A percentile compares a stretch with the other conserved stretches of the same genome.
Conservation (phyloP, 1,284 basidiomycete genomes). For the Tremellales sp. region DNA sequence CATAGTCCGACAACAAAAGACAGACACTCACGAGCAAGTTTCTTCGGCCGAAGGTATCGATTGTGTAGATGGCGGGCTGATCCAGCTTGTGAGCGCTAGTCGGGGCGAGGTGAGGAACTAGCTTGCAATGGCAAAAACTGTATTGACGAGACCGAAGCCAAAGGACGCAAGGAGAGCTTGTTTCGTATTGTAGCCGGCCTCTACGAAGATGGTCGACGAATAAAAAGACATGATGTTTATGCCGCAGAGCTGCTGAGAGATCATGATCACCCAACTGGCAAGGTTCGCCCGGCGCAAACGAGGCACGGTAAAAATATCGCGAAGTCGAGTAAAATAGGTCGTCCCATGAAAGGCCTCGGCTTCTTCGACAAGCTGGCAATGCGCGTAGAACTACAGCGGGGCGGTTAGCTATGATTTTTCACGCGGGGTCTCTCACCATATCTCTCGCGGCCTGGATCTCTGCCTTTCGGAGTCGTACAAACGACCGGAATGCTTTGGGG, state of each 20-base stretch:
- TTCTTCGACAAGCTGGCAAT: constrained; percentile 19
- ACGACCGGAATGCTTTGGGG: constrained; percentile 14
- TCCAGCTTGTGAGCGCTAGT: too few species aligned
- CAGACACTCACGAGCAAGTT: too few species aligned
- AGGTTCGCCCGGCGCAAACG: constrained; percentile 16
- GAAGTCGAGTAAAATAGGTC: constrained; percentile 11
- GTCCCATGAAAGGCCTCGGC: constrained; percentile 12
- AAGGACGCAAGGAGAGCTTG: constrained; percentile 58
- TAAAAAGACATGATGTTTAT: constrained; percentile 6
- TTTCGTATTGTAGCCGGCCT: constrained; percentile 27
- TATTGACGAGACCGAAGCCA: constrained; percentile 54
- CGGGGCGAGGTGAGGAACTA: too few species aligned
- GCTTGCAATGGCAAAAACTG: constrained; percentile 38
- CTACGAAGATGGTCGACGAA: not conserved
- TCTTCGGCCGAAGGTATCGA: constrained; percentile 59
- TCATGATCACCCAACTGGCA: constrained; percentile 7
- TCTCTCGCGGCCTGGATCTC: constrained; percentile 16
- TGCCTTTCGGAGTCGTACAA: constrained; percentile 14
- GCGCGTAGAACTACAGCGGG: too few species aligned
- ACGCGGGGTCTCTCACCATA: constrained; percentile 15
- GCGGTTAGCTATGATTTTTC: too few species aligned
- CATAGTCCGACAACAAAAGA: too few species aligned
- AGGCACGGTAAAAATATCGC: constrained; percentile 20
- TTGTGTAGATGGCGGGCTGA: constrained; percentile 57
- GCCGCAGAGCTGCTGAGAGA: constrained; percentile 23